Evolutionary conservation across 2,329 filamentous ascomycete species (phyloP), one percentile per base, ranked within the genome.

Genomic region (Stemphylium lycopersici): DNA sequence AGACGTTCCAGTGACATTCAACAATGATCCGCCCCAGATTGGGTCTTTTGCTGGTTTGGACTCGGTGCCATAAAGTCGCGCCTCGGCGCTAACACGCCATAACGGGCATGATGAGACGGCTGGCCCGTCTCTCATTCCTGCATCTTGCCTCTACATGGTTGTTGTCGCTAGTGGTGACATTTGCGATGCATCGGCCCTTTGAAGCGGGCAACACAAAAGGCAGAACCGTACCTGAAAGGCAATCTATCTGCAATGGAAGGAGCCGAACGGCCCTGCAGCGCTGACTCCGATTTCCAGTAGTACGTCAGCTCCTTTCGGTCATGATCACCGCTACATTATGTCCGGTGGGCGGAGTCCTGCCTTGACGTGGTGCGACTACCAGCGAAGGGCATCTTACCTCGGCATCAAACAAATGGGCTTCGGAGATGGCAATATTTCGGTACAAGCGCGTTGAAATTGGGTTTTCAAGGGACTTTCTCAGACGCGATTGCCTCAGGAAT

Each of bases 1-100:
- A 34, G 22, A 48, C 20, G 32, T 53, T 46, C 16, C 41, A 57
- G 48, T 56, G 55, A 61, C 58, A 61, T 61, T 48, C 7, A 29
- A 11, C 26, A 8, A 29, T 29, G 26, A 29, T 29, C 26, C 39
- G 41, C 43, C 49, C 37, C 32, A 47, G 8, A 24, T 42, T 16
- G 31, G 38, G 6, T 3, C 7, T 20, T 22, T 33, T 29, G 37
- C 45, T 24, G 2, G n/a, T 31, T 37, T 15, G 22, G 33, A 20
- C 20, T 26, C 34, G 34, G 40, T 40, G 39, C 44, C 37, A 16
- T 43, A 38, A 53, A 55, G 50, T 29, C 52, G 45, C 52, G 45
- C 34, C 29, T 52, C 32, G 33, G 29, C 24, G 36, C 45, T 39
- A 32, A 29, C 22, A 12, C 22, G 15, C 38, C 43, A 47, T 37